Evolutionary conservation across 2,329 filamentous ascomycete species (phyloP), one percentile per base, ranked within the genome.

Genomic region (Fusarium tjaetaba): DNA sequence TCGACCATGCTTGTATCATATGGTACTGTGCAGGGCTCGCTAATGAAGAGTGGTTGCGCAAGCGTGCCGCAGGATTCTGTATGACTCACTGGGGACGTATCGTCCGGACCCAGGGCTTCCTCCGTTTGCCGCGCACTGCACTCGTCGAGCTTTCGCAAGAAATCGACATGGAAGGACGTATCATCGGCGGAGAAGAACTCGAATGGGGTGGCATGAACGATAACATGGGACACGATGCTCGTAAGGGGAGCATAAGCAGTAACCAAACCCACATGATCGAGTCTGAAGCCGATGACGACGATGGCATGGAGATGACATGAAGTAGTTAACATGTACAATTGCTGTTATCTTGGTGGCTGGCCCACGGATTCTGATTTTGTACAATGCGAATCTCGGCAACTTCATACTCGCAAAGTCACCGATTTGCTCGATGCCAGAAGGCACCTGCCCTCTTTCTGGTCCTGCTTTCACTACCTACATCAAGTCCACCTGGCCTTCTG

Each of bases 11-110:
- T 6, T 97, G 96, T 73, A 92, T 97, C 76, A 95, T 97, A 64
- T 99, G 97, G 95, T 95, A 98, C 82, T 94, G 95, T 73, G 95
- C 96, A 4, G 93, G 92, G 13, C 90, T 96, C 20, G 96, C 96
- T 22, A 94, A 92, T 76, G 96, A 99, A 82, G 94, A 97, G 60
- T 98, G 95, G 95, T 88, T 99, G 43, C 94, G 95, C 81, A 93
- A 94, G 77, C 92, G 96, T 60, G 94, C 96, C 1, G 95, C 95
- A 1, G 88, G 87, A 52, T 98, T 97, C 82, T 98, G 95, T 80
- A 90, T 99, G 82, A 93, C 92, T 43, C 94, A 98, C 81, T 99
- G 96, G 95, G 96, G 96, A 60, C 91, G 96, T 52, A 90, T 99
- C 34, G 96, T 98, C 28, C 91, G 96, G 24, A 98, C 95, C 0